These are phyloP conservation scores for Trichophyton verrucosum DNA, from an alignment of 2,329 filamentous ascomycete species.

Conservation along the genomic window DNA sequence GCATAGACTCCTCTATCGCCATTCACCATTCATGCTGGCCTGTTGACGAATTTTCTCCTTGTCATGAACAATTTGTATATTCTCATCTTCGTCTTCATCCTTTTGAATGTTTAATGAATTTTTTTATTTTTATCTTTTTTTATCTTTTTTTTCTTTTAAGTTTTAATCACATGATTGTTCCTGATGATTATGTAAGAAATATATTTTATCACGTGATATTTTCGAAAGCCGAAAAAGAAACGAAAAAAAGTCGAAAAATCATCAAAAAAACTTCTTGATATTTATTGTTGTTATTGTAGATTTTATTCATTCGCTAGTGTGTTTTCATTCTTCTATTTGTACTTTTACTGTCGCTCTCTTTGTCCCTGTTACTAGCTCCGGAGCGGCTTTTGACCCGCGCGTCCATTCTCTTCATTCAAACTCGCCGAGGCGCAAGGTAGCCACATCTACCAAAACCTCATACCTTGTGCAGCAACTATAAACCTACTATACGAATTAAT, in stretches of 20 bases:
- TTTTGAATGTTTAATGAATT: not conserved
- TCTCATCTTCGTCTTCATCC: too few relatives aligned
- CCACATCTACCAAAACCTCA: not conserved
- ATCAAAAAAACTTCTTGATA: not conserved
- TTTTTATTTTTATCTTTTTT: not conserved
- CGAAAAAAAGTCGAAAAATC: not conserved
- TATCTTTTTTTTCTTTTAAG: not conserved
- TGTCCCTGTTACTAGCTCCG: not conserved
- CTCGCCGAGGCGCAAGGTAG: not conserved
- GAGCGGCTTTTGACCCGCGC: not conserved
- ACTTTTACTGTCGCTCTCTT: not conserved
- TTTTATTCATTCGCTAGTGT: not conserved
- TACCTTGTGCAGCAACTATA: not conserved
- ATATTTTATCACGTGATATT: not conserved
- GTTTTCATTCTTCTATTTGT: not conserved
- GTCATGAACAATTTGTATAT: too few relatives aligned
- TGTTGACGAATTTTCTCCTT: not conserved
- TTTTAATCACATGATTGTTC: not conserved
- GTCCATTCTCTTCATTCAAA: not conserved
- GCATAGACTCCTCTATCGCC: not conserved
- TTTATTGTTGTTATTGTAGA: not conserved
- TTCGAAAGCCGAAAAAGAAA: not conserved
- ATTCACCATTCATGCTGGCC: not conserved
- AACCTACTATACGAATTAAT: not conserved
- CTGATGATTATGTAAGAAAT: not conserved